A percentile compares a stretch with the other conserved stretches of the same genome.
phyloP scores from a whole-genome alignment of 2,329 filamentous ascomycete genomes.

The Pseudogymnoascus sp. region DNA sequence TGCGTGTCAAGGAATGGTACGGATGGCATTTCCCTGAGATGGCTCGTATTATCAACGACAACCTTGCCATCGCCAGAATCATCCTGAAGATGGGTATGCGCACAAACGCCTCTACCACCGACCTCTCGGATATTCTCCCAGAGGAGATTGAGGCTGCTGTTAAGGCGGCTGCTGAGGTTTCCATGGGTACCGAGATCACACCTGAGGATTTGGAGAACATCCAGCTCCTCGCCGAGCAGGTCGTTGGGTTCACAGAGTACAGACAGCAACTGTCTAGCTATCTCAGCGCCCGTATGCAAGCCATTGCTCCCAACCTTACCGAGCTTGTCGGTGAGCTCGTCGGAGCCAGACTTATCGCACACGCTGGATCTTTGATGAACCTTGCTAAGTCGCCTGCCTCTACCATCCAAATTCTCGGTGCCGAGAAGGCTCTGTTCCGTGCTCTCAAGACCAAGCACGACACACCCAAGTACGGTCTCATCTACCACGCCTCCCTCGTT shows the following conservation, averaged over 20 bases:
- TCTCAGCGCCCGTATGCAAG: conserved; percentile 87
- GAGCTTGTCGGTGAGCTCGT: conserved; percentile 89
- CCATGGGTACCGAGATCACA: conserved; percentile 97
- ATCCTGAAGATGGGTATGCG: conserved; percentile 87
- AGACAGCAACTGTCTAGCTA: conserved; percentile 81
- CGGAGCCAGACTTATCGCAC: conserved; percentile 87
- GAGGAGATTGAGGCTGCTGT: conserved; percentile 90
- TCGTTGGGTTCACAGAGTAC: conserved; percentile 86
- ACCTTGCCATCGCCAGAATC: conserved; percentile 83
- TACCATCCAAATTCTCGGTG: conserved; percentile 95
- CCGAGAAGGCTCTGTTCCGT: conserved; percentile 97
- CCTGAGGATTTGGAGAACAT: conserved; percentile 91
- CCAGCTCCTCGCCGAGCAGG: conserved; percentile 82
- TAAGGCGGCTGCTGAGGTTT: conserved; percentile 91
- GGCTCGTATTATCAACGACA: conserved; percentile 95
- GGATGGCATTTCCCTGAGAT: conserved; percentile 99
- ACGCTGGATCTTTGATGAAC: conserved; percentile 88
- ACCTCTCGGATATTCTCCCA: conserved; percentile 84
- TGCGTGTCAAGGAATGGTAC: conserved; percentile 99
- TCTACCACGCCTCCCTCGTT: conserved; percentile 87
- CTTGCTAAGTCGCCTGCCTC: conserved; percentile 91
- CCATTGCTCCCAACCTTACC: conserved; percentile 92
- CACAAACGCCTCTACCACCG: conserved; percentile 63
- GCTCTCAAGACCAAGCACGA: conserved; percentile 99
- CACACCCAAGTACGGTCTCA: conserved; percentile 95